phyloP scores from a whole-genome alignment of 352 stramenopile genomes.

The Phytophthora macrochlamydospora region DNA sequence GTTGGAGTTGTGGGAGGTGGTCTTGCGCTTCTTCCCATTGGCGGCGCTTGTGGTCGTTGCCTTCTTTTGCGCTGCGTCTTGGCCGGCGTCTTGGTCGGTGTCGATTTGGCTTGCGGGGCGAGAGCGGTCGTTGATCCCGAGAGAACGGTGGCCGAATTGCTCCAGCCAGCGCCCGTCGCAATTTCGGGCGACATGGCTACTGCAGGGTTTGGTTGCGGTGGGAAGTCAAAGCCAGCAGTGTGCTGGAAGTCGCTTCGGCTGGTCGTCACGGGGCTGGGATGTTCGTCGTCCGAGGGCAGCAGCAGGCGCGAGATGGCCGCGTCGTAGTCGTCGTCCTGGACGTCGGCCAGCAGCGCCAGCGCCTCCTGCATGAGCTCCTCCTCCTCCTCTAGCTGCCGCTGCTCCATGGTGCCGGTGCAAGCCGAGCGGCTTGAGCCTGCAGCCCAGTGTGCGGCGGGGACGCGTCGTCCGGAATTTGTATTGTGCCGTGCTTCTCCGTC shows the following conservation, averaged over 20 bases:
- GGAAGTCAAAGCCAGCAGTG: slow-evolving; percentile 12
- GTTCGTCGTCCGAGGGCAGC: slow-evolving; percentile 34
- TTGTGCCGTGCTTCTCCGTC: background rate
- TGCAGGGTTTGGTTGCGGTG: slow-evolving; percentile 1
- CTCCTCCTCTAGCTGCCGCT: slow-evolving; percentile 35
- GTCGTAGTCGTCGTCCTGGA: slow-evolving; percentile 36
- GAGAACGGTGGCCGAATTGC: background rate
- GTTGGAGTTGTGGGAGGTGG: slow-evolving; percentile 57
- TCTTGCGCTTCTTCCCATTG: slow-evolving; percentile 49
- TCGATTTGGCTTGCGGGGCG: slow-evolving; percentile 20
- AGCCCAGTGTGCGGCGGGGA: background rate
- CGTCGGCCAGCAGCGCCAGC: slow-evolving; percentile 45
- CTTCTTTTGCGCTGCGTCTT: slow-evolving; percentile 34
- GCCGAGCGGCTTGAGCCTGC: slow-evolving; percentile 19
- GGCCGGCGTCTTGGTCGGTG: slow-evolving; percentile 4
- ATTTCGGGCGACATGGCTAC: background rate
- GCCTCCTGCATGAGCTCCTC: slow-evolving; percentile 50
- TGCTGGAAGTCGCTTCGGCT: slow-evolving; percentile 8
- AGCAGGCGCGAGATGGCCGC: slow-evolving; percentile 42
- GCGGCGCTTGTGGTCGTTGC: slow-evolving; percentile 7
- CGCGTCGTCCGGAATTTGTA: background rate
- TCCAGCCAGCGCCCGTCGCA: too few relatives aligned
- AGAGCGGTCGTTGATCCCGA: slow-evolving; percentile 9
- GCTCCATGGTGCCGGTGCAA: slow-evolving; percentile 34
- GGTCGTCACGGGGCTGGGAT: slow-evolving; percentile 29